Conservation (phyloP, 805 yeast genomes). For the Myxozyma lipomycoides region DNA sequence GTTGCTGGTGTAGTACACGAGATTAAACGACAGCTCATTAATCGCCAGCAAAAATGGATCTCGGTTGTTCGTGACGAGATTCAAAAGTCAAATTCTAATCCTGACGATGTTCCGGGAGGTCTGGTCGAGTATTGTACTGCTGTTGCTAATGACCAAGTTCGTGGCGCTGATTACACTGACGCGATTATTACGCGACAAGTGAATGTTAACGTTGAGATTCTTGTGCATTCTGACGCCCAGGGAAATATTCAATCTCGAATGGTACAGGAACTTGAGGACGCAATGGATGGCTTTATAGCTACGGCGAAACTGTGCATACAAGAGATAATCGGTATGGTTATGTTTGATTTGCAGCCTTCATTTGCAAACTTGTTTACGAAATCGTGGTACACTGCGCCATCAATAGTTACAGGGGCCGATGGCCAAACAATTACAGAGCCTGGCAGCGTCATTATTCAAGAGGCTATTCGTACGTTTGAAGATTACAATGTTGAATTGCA, state of each 20-base stretch:
- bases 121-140: conserved; percentile 77
- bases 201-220: conserved; percentile 40
- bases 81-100: conserved; percentile 48
- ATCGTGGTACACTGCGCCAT: conserved; percentile 60
- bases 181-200: conserved; percentile 65
- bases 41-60: conserved; percentile 63
- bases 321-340: conserved; percentile 55
- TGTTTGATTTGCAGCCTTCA: conserved; percentile 66
- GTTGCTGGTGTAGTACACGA: conserved; percentile 72
- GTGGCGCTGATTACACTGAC: conserved; percentile 65
- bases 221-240: conserved; percentile 23
- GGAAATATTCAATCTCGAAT: conserved; percentile 13
- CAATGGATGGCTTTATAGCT: conserved; percentile 75
- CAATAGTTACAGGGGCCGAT: conserved; percentile 6
- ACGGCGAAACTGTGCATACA: conserved; percentile 63
- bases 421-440: conserved; percentile 10
- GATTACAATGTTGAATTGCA: conserved; percentile 70
- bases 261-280: conserved; percentile 45
- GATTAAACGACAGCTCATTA: conserved; percentile 57
- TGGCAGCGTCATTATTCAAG: conserved; percentile 41
- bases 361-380: conserved; percentile 55
- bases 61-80: conserved; percentile 40
- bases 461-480: conserved; percentile 64
- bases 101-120: conserved; percentile 60
- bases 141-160: conserved; percentile 76